Conservation (phyloP, 176 grass and related monocot species). For the Secale cereale region DNA sequence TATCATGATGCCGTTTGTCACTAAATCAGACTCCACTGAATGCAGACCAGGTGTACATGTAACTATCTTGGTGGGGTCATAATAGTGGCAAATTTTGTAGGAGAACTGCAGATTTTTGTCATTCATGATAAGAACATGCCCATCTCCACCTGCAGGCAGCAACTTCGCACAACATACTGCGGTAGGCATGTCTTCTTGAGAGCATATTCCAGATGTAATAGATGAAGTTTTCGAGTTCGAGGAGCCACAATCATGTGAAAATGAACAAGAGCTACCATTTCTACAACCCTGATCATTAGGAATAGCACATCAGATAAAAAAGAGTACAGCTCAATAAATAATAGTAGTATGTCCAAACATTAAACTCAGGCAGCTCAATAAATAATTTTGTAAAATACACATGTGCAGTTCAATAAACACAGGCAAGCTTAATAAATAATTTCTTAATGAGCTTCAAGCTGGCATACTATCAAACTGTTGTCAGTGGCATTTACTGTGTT, state of each 20-base stretch:
- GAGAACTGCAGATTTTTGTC: constrained; percentile 61
- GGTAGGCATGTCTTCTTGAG: constrained; percentile 53
- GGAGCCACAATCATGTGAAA: constrained; percentile 48
- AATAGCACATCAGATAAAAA: constrained; percentile 14
- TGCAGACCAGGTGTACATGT: constrained; percentile 39
- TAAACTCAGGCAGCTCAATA: not conserved
- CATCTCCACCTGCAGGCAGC: constrained; percentile 35
- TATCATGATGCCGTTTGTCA: constrained; percentile 47
- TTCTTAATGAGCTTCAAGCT: not conserved
- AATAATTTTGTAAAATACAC: not conserved
- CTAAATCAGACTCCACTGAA: constrained; percentile 27
- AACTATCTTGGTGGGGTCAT: constrained; percentile 69
- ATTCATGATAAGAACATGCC: constrained; percentile 64
- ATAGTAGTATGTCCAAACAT: not conserved
- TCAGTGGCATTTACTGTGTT: not conserved
- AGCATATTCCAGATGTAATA: constrained; percentile 38
- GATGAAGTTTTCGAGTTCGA: not conserved
- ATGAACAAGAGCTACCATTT: constrained; percentile 72
- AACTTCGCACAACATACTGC: constrained; percentile 38
- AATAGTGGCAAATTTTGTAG: constrained; percentile 51
- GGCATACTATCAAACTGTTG: not conserved
- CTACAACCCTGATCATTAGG: constrained; percentile 63
- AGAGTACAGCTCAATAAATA: not conserved
- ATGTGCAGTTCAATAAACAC: not conserved
- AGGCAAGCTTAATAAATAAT: not conserved